Conservation (phyloP, 2,329 filamentous ascomycete species). For the Penicillium vulpinum region DNA sequence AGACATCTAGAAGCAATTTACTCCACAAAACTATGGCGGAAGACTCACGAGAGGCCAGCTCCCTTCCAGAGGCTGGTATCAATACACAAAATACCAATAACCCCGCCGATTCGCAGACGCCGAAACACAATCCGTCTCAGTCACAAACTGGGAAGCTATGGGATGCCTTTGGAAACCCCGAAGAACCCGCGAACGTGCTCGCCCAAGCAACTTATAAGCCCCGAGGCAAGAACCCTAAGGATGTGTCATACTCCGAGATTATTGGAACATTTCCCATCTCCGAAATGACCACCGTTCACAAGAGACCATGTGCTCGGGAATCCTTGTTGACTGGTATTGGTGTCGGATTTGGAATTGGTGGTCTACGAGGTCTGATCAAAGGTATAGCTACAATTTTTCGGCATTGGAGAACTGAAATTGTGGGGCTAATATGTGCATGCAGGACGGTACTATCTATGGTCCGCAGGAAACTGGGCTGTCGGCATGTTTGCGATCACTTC, state of each 20-base stretch:
- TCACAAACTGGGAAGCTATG: slow-evolving; percentile 51
- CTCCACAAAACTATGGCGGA: slow-evolving; percentile 39
- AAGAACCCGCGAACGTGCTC: slow-evolving; percentile 55
- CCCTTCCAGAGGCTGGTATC: slow-evolving; percentile 15
- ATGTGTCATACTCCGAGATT: slow-evolving; percentile 44
- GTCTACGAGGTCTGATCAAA: slow-evolving; percentile 70
- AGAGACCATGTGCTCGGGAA: slow-evolving; percentile 80
- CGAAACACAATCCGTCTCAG: slow-evolving; percentile 46
- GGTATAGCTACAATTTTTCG: slow-evolving; percentile 52
- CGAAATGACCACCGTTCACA: slow-evolving; percentile 64
- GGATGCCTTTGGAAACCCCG: slow-evolving; percentile 49
- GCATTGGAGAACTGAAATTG: background rate
- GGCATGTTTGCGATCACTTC: slow-evolving; percentile 70
- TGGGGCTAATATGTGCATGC: slow-evolving; percentile 13
- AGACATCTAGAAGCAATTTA: slow-evolving; percentile 3
- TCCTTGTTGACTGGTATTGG: slow-evolving; percentile 81
- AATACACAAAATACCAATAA: slow-evolving; percentile 20
- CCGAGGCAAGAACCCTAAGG: slow-evolving; percentile 56
- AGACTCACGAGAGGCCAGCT: slow-evolving; percentile 36
- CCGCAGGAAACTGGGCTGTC: slow-evolving; percentile 82
- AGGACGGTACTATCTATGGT: slow-evolving; percentile 58
- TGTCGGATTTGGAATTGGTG: slow-evolving; percentile 73
- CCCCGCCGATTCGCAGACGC: slow-evolving; percentile 30
- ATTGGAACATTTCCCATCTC: slow-evolving; percentile 50
- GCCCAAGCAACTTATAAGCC: slow-evolving; percentile 60